Conservation (phyloP, 805 yeast genomes). For the Cyberlindnera meyerae region DNA sequence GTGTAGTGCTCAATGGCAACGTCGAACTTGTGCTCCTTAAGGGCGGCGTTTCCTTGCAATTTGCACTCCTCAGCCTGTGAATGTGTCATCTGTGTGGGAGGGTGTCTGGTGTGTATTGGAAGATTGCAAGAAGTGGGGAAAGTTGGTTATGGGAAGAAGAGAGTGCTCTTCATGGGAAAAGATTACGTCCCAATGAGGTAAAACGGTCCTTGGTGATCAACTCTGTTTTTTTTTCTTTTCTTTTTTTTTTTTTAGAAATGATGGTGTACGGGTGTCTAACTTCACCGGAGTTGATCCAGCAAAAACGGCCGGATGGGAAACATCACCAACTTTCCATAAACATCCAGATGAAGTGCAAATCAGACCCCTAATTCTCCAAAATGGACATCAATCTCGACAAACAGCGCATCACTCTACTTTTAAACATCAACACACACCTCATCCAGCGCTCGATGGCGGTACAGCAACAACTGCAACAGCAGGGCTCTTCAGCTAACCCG, state of each 20-base stretch:
- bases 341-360: no score
- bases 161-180: background rate
- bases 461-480: conserved; percentile 21
- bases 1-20: conserved; percentile 71
- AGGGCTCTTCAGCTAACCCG: conserved; percentile 13
- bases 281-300: no score
- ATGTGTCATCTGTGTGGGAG: no score
- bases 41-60: conserved; percentile 65
- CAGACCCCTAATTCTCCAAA: no score
- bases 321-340: no score
- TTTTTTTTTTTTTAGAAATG: no score
- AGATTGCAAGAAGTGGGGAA: no score
- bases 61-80: conserved; percentile 46
- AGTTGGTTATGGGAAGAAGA: no score
- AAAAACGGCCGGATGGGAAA: no score
- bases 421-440: conserved; percentile 23
- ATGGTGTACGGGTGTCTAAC: background rate
- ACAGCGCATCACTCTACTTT: conserved; percentile 20
- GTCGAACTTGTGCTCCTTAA: conserved; percentile 59
- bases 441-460: conserved; percentile 24
- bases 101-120: no score
- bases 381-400: conserved; percentile 24
- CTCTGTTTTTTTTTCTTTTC: no score
- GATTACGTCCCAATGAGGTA: background rate
- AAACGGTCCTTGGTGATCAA: no score